Base-by-base conservation (phyloP, 2,329 filamentous ascomycete species). In the Decorospora gaudefroyi region DNA sequence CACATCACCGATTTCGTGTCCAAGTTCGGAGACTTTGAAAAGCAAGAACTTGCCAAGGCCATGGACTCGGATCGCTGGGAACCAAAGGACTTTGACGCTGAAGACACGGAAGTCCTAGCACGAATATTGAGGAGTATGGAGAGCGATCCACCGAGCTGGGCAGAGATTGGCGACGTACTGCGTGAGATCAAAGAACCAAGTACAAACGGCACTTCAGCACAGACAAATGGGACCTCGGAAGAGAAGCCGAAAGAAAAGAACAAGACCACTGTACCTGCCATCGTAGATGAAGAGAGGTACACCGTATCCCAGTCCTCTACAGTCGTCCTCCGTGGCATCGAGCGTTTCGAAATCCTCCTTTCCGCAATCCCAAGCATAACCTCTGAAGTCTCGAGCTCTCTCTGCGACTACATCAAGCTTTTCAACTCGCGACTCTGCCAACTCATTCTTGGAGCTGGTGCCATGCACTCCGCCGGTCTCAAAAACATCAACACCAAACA, bases 351-450 rank as follows among this genome's bases (percentile, higher is more conserved):
- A 53, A 87, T 88, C 50, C 80, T 99, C 3, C 85, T 92, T 44
- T 80, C 88, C 4, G 86, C 85, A 21, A 92, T 97, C 44, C 92
- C 93, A 1, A 92, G 87, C 49, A 91, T 96, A 83, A 88, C 90
- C 1, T 78, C 85, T 2, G 90, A 96, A 46, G 85, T 96, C 39
- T 87, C 89, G 0, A 76, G 81, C 2, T 86, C 85, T 0, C 80
- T 99, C 8, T 77, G 96, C 28, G 86, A 93, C 15, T 95, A 95
- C 64, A 78, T 97, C 10, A 88, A 93, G 55, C 79, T 95, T 3
- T 99, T 97, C 78, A 96, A 99, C 70, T 96, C 90, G 2, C 86
- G 93, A 13, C 91, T 91, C 45, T 95, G 88, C n/a, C 93, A 99
- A 67, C 81, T 99, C 45, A 96, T 99, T 53, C 83, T 99, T 5